These are phyloP conservation scores for Schizopora paradoxa DNA, from an alignment of 1,284 basidiomycete genomes.

Conservation along the genomic window DNA sequence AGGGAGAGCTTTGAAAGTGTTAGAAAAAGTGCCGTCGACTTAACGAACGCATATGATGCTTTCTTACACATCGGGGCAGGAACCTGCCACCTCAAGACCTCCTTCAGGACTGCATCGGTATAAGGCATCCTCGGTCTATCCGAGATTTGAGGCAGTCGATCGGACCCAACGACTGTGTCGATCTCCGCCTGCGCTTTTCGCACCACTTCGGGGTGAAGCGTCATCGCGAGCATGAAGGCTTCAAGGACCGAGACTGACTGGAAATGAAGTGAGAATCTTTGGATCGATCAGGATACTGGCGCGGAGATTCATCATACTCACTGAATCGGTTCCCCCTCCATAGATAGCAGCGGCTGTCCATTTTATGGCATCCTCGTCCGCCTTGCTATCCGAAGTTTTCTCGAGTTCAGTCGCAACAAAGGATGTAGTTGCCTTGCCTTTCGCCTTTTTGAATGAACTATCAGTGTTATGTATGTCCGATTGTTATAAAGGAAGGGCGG, in stretches of 20 bases:
- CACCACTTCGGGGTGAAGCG: constrained; percentile 45
- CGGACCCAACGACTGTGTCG: constrained; percentile 52
- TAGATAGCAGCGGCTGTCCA: neutral
- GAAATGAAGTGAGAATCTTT: neutral
- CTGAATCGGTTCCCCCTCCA: constrained; percentile 5
- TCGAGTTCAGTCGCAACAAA: too few species aligned
- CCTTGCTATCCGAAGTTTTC: too few species aligned
- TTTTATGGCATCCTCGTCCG: neutral
- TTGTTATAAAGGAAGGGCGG: too few species aligned
- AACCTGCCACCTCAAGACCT: constrained; percentile 58
- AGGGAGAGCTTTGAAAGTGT: constrained; percentile 4
- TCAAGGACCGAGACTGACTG: constrained; percentile 47
- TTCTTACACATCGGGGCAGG: constrained; percentile 25
- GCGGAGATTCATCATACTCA: too few species aligned
- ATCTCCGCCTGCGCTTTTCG: constrained; percentile 57
- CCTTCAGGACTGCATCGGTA: constrained; percentile 53
- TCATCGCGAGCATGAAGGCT: constrained; percentile 50
- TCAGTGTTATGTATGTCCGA: too few species aligned
- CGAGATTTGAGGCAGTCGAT: constrained; percentile 54
- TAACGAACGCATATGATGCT: neutral
- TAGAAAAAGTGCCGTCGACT: neutral
- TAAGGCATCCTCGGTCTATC: constrained; percentile 61
- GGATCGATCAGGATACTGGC: too few species aligned
- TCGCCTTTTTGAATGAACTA: too few species aligned
- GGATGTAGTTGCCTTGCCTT: too few species aligned